Evolutionary conservation across 306 rosid genomes (phyloP), one percentile per base, ranked within the genome.

Genomic region (Trichosanthes truncata): DNA sequence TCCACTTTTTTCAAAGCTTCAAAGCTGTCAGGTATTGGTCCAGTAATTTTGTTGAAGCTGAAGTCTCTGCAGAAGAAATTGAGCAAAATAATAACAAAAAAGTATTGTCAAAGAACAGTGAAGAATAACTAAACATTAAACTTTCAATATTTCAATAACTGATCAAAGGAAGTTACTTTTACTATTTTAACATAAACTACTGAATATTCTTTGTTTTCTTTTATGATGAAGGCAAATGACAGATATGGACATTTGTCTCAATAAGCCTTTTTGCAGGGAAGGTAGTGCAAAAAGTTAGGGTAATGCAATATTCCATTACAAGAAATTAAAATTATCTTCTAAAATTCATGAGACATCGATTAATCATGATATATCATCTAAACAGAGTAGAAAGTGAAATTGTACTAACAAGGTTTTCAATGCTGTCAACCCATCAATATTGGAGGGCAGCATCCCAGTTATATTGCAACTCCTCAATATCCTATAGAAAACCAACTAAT

Each of bases 381-480:
- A 23, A 20, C 20, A 18, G 14, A 35, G 40, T n/a, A 40, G 31
- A 43, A 25, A 18, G n/a, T 59, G 65, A 68, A 12, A 26, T 51
- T 74, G 1, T 74, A 65, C 96, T 87, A 59, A 89, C 97, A 93
- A 77, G 57, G 82, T 77, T 82, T 55, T 81, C 82, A 91, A 84
- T 1, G 0, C 57, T 3, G 36, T 48, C 52, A 93, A 61, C 7
- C 76, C 20, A 45, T 60, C 89, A 7, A 93, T 86, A 83, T 76
- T 86, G 18, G 0, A 3, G 1, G 91, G 90, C 63, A 92, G 81
- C 11, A 29, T 13, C 77, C 96, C 98, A 38, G 48, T 77, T 45
- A 94, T 86, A 71, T 88, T 89, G 93, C 98, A 94, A 85, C 74
- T 91, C 86, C 92, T 87, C 76, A 91, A 20, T 78, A 92, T 79